A percentile compares a stretch with the other conserved stretches of the same genome.
phyloP scores from a whole-genome alignment of 2,329 filamentous ascomycete genomes.

The Pseudonectria buxi region DNA sequence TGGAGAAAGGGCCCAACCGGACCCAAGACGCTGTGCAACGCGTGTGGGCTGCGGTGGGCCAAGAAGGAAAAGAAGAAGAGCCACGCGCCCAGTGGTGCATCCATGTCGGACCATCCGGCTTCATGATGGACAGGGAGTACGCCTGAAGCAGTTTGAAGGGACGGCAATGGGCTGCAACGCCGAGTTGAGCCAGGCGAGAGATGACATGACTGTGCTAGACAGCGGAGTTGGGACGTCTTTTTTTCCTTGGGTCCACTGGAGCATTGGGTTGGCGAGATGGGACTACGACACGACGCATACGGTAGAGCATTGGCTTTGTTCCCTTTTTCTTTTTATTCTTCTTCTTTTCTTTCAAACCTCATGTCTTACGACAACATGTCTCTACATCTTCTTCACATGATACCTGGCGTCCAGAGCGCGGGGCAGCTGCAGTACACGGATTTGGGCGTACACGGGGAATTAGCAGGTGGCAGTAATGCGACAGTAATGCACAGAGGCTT shows the following conservation, averaged over 20 bases:
- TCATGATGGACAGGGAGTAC: constrained; percentile 16
- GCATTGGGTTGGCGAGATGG: too few species aligned
- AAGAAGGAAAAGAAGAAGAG: constrained; percentile 73
- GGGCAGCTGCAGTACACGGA: too few species aligned
- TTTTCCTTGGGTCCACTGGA: neutral
- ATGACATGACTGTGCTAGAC: neutral
- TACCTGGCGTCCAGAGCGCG: too few species aligned
- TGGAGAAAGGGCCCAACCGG: constrained; percentile 92
- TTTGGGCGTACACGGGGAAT: too few species aligned
- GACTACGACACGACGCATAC: too few species aligned
- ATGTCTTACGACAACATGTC: too few species aligned
- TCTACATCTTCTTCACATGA: too few species aligned
- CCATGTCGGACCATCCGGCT: constrained; percentile 10
- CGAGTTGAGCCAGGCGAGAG: neutral
- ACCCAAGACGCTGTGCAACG: constrained; percentile 92
- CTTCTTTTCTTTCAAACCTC: too few species aligned
- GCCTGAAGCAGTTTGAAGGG: constrained; percentile 11
- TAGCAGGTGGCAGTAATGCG: too few species aligned
- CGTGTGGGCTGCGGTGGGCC: constrained; percentile 72
- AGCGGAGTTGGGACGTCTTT: neutral
- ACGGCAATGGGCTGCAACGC: neutral
- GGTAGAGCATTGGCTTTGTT: too few species aligned
- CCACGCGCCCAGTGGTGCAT: constrained; percentile 6
- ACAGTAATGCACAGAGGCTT: too few species aligned
- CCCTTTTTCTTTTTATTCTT: too few species aligned